Conservation (phyloP, 768 basidiomycete genomes). For the Agaricus bisporus region DNA sequence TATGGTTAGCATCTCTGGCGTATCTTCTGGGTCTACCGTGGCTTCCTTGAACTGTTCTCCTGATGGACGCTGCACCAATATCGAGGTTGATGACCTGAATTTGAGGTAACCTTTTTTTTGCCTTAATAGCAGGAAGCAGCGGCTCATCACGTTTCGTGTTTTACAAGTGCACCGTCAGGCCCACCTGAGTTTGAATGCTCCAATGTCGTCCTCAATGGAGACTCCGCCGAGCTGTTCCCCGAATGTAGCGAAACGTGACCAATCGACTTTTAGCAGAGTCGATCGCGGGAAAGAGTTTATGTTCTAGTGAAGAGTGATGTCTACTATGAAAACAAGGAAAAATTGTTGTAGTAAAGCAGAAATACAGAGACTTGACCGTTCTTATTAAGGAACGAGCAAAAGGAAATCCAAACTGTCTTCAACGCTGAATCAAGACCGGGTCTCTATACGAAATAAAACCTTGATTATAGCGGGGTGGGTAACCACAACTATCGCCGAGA, state of each 20-base stretch:
- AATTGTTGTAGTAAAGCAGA: no score
- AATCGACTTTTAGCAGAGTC: neutral
- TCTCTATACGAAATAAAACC: no score
- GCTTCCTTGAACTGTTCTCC: conserved; percentile 53
- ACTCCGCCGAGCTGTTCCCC: conserved; percentile 38
- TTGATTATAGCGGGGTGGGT: no score
- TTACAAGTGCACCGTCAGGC: conserved; percentile 32
- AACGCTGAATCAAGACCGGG: no score
- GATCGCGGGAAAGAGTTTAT: neutral
- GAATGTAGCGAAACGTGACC: conserved; percentile 26
- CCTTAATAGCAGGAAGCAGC: neutral
- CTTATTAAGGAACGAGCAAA: no score
- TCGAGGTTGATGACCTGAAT: conserved; percentile 39
- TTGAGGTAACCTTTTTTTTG: conserved; percentile 31
- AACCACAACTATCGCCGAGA: no score
- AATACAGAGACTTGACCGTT: no score
- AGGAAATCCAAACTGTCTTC: no score
- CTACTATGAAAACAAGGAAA: neutral
- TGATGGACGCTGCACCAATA: conserved; percentile 41
- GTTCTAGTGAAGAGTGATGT: neutral
- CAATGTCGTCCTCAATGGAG: conserved; percentile 43
- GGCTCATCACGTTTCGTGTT: neutral
- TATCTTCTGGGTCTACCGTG: conserved; percentile 46
- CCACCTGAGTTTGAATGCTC: conserved; percentile 43
- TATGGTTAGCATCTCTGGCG: conserved; percentile 46